Evolutionary conservation across 2,329 filamentous ascomycete genomes (phyloP).

Genomic region (Geosmithia morbida): DNA sequence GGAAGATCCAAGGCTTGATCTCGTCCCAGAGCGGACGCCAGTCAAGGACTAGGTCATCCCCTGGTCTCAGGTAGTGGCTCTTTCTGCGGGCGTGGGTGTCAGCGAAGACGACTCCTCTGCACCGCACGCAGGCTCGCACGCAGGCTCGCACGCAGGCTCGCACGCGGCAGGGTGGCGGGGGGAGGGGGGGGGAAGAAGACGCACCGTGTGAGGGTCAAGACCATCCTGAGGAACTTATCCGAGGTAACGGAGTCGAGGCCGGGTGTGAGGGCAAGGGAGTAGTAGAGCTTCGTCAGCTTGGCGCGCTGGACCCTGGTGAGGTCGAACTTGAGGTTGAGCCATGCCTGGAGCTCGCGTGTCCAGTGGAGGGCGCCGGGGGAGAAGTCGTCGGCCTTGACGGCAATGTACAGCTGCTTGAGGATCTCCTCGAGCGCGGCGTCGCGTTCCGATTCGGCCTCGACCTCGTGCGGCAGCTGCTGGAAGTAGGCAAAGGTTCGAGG

Average conservation of each 20-base stretch:
- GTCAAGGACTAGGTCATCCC: conserved; percentile 79
- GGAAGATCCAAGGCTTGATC: conserved; percentile 78
- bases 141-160: too few relatives aligned
- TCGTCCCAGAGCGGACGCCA: conserved; percentile 91
- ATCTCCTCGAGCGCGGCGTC: conserved; percentile 74
- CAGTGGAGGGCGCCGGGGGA: conserved; percentile 87
- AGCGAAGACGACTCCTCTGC: too few relatives aligned
- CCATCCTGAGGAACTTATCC: conserved; percentile 93
- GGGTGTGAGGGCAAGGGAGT: conserved; percentile 80
- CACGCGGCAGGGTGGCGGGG: neutral
- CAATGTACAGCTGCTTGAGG: conserved; percentile 83
- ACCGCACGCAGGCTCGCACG: too few relatives aligned
- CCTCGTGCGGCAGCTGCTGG: conserved; percentile 72
- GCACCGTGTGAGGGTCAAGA: conserved; percentile 87
- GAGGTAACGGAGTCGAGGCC: conserved; percentile 70
- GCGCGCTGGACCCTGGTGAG: conserved; percentile 73
- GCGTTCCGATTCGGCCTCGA: conserved; percentile 67
- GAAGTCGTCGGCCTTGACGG: conserved; percentile 86
- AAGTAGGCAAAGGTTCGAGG: conserved; percentile 91
- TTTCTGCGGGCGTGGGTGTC: conserved; percentile 38
- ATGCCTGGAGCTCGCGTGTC: conserved; percentile 90
- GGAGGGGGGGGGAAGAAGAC: conserved; percentile 10
- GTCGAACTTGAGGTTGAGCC: conserved; percentile 95
- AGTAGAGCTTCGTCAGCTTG: conserved; percentile 80
- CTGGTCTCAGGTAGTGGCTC: conserved; percentile 87